phyloP scores from a whole-genome alignment of 2,329 filamentous ascomycete species.

The Hypoxylon sp. region DNA sequence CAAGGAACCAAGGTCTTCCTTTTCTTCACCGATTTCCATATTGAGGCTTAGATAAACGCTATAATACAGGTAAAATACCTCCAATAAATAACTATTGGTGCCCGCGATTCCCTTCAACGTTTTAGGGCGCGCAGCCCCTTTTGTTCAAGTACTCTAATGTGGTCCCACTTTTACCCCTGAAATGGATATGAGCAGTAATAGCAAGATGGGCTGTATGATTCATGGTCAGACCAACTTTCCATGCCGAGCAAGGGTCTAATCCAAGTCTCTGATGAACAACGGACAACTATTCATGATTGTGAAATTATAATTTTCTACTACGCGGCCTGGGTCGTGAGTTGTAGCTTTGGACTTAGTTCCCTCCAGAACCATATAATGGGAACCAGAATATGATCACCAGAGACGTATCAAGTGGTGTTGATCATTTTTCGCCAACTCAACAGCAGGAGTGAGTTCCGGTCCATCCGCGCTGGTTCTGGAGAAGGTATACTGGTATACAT shows the following conservation, averaged over 20 bases:
- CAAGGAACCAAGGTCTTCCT: too few species aligned
- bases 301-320: conserved; percentile 71
- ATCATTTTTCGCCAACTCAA: conserved; percentile 52
- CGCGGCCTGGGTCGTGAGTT: conserved; percentile 77
- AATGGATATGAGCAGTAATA: too few species aligned
- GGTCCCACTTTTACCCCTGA: too few species aligned
- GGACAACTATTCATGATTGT: conserved; percentile 59
- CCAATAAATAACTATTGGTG: too few species aligned
- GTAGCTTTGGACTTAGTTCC: conserved; percentile 68
- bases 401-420: conserved; percentile 47
- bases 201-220: conserved; percentile 70
- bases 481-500: conserved; percentile 58
- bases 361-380: conserved; percentile 69
- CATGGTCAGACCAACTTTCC: conserved; percentile 62
- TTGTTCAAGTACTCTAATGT: too few species aligned
- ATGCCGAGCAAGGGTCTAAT: conserved; percentile 60
- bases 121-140: too few species aligned
- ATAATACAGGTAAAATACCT: too few species aligned
- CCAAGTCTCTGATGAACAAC: conserved; percentile 65
- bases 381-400: conserved; percentile 65
- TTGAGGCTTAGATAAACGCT: too few species aligned
- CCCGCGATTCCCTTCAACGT: too few species aligned
- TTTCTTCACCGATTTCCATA: too few species aligned
- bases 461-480: conserved; percentile 58
- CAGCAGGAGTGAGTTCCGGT: conserved; percentile 40